Base-by-base conservation (phyloP, 2,329 filamentous ascomycete genomes). In the Didymella arachidicola region DNA sequence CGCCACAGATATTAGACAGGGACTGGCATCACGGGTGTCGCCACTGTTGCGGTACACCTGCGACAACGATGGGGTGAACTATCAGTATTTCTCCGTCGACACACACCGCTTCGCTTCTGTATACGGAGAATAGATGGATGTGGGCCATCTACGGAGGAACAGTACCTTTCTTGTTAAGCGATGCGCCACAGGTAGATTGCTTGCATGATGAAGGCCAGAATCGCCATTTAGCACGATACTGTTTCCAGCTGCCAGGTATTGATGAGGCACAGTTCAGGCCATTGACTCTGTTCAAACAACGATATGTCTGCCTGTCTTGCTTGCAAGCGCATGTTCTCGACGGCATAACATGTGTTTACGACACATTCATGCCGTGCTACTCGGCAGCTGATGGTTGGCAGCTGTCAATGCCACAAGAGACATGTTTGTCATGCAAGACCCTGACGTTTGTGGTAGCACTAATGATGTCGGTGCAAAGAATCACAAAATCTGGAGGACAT, bases 181-280 rank as follows among this genome's bases (percentile, higher is more conserved):
- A 50, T 30, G 58, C 44, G 49, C 39, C 53, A 27, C 34, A 53
- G 49, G 44, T 41, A 60, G 22, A 60, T 60, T 60, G 49, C 36
- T 43, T 5, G 53, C 53, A 60, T 52, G 44, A 53, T 26, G 44
- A 48, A 36, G 53, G 49, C 53, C 27, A 49, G 27, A 53, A 53
- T 60, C 34, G 48, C 29, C 49, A 38, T 26, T 47, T 39, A 41
- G 47, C 25, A n/a, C 22, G 22, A 14, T n/a, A 42, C 22, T 43
- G 42, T n/a, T 1, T 7, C 41, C 56, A 29, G 39, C 39, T 46
- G 45, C 56, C 38, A 54, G 47, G 52, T 46, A 41, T 48, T 52
- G 43, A 56, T 48, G 57, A 48, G 57, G 57, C 57, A 43, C 47
- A 47, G 57, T 48, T 32, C 39, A 53, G 56, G 50, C 56, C 43